These are phyloP conservation scores for Tricholoma terreum DNA, from an alignment of 768 basidiomycete species.

Conservation along the genomic window DNA sequence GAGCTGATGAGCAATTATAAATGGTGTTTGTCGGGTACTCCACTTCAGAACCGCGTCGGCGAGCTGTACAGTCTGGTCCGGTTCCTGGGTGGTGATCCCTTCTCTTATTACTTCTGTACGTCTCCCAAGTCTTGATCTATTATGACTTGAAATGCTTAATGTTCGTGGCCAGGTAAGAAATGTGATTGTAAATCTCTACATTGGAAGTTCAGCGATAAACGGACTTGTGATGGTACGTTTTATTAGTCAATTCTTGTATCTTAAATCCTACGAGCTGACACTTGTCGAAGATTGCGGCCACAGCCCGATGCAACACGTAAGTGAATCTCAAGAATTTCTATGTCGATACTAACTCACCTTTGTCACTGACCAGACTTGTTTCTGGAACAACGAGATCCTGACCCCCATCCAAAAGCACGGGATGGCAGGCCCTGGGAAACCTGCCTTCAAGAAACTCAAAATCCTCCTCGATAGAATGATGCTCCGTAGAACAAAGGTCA, in stretches of 20 bases:
- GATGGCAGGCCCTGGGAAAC: constrained; percentile 72
- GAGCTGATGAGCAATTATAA: constrained; percentile 74
- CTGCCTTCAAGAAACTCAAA: constrained; percentile 90
- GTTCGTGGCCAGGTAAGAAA: constrained; percentile 59
- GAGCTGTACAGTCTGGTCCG: constrained; percentile 93
- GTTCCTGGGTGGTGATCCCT: constrained; percentile 92
- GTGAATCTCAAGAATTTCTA: constrained; percentile 23
- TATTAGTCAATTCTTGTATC: background rate
- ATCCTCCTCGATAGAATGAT: constrained; percentile 92
- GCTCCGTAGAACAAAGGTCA: constrained; percentile 85
- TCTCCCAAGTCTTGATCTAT: background rate
- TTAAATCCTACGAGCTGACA: background rate
- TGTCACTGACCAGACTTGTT: constrained; percentile 62
- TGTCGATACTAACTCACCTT: constrained; percentile 8
- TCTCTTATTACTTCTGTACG: constrained; percentile 89
- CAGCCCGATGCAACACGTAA: constrained; percentile 77
- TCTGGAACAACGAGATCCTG: constrained; percentile 96
- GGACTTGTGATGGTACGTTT: constrained; percentile 72
- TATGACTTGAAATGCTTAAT: background rate
- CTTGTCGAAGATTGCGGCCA: constrained; percentile 67
- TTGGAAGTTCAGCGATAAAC: constrained; percentile 87
- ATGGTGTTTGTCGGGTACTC: constrained; percentile 98
- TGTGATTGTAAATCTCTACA: constrained; percentile 95
- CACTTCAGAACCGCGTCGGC: constrained; percentile 97
- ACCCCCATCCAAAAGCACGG: constrained; percentile 94